Conservation (phyloP, 768 basidiomycete genomes). For the Russula brevipes region DNA sequence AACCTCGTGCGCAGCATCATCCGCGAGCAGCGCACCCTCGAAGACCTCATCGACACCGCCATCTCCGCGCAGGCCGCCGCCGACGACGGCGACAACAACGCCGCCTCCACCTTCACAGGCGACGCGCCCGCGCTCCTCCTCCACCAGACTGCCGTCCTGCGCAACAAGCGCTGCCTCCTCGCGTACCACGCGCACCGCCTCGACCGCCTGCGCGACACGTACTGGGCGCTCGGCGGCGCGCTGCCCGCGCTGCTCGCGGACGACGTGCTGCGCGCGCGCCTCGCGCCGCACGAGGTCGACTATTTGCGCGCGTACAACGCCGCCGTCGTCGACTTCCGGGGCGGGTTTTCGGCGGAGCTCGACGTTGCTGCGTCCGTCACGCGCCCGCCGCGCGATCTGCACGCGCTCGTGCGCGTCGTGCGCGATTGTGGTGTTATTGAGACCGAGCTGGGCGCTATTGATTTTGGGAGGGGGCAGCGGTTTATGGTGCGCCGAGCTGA, state of each 20-base stretch:
- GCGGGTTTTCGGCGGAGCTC: slow-evolving; percentile 78
- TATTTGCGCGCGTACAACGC: slow-evolving; percentile 78
- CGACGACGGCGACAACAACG: slow-evolving; percentile 26
- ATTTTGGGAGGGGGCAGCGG: slow-evolving; percentile 85
- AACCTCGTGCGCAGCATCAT: slow-evolving; percentile 77
- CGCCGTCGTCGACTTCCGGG: slow-evolving; percentile 77
- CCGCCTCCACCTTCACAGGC: slow-evolving; percentile 37
- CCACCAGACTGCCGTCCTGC: slow-evolving; percentile 81
- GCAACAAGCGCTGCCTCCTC: slow-evolving; percentile 94
- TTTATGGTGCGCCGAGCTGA: slow-evolving; percentile 85
- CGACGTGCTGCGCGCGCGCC: slow-evolving; percentile 60
- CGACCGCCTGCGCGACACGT: slow-evolving; percentile 78
- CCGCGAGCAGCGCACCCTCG: slow-evolving; percentile 88
- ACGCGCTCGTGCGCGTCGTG: slow-evolving; percentile 82
- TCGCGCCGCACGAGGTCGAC: slow-evolving; percentile 79
- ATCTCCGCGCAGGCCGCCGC: slow-evolving; percentile 30
- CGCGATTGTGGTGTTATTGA: slow-evolving; percentile 89
- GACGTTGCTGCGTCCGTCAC: slow-evolving; percentile 83
- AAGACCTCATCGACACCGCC: slow-evolving; percentile 43
- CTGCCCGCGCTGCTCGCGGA: slow-evolving; percentile 75
- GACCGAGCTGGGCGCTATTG: slow-evolving; percentile 85
- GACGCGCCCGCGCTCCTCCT: slow-evolving; percentile 64
- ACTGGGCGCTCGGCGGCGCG: slow-evolving; percentile 86
- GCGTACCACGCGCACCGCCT: slow-evolving; percentile 88
- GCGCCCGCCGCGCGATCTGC: slow-evolving; percentile 82